Conservation (phyloP, 2,329 filamentous ascomycete genomes). For the Cladobotryum mycophilum region DNA sequence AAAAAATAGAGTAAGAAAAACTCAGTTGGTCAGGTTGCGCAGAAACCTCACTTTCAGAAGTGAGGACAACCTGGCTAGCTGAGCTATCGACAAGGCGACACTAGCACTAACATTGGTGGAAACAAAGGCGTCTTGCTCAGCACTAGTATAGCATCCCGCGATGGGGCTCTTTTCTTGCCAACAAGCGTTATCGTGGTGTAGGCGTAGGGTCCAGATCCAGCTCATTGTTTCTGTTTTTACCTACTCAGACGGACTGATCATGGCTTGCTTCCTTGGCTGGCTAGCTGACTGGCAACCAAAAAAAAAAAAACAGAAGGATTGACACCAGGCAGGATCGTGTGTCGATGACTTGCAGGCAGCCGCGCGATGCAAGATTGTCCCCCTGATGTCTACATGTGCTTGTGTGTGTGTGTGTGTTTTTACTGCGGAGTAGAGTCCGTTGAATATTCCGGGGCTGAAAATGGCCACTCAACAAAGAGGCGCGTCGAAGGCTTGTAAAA, state of each 20-base stretch:
- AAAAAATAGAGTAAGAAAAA: not conserved
- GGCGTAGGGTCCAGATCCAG: not conserved
- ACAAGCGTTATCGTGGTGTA: not conserved
- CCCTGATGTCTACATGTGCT: constrained; percentile 2
- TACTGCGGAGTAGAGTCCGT: not conserved
- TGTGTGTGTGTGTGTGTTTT: too few relatives aligned
- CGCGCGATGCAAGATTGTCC: constrained; percentile 6
- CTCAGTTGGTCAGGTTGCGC: constrained; percentile 4
- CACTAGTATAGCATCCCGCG: constrained; percentile 2
- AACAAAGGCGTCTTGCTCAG: constrained; percentile 5
- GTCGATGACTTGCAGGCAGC: constrained; percentile 12
- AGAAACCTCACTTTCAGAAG: not conserved
- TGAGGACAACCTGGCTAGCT: constrained; percentile 9
- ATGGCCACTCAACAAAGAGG: too few relatives aligned
- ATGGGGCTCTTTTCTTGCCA: not conserved
- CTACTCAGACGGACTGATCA: not conserved
- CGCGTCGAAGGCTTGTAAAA: too few relatives aligned
- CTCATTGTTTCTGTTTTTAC: not conserved
- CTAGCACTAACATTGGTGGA: constrained; percentile 4
- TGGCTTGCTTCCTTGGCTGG: not conserved
- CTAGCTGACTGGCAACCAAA: not conserved
- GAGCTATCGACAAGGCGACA: constrained; percentile 10
- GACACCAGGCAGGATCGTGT: not conserved
- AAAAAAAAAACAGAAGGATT: too few relatives aligned
- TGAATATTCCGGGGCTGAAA: not conserved